Evolutionary conservation across 768 basidiomycete species (phyloP), one percentile per base, ranked within the genome.

Genomic region (Macrolepiota dolichaula): DNA sequence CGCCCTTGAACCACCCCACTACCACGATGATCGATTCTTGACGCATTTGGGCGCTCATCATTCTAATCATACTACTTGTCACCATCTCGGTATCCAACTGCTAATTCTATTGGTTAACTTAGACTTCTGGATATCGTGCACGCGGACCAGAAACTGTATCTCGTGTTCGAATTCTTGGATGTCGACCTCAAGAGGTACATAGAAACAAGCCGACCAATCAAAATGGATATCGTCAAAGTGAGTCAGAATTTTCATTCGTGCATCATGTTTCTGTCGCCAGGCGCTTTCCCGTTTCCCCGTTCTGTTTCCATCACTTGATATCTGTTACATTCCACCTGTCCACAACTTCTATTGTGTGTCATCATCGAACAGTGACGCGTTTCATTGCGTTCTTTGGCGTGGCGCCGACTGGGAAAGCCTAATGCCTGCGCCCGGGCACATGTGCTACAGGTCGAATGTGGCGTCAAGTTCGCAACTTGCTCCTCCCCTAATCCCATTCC

Each of bases 81-180:
- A 47, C 17, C 36, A 27, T 17, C 52, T 37, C 22, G 32, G 59
- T 50, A 37, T 19, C 50, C 49, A 59, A 37, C 19, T 13, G 49
- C 49, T 53, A 19, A 44, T 42, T 49, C 22, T 61, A 38, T 40
- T 49, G 59, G 15, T 36, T 35, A 27, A 29, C 55, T 65, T 68
- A 98, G 97, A 72, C 79, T 98, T 63, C 80, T 97, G 55, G 96
- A 99, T 74, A 97, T 98, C 66, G 93, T 98, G 3, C 96, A 98
- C 71, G 90, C 91, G 12, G 97, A 99, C 73, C 89, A 95, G 75
- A 97, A 97, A 74, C 84, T 99, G 35, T 99, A 96, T 76, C 87
- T 99, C 62, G 97, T 99, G 36, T 97, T 95, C 71, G 97, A 99
- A 76, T 98, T 95, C 75, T 82, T 99, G 59, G 96, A 99, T 70